Percentiles rank a stretch among this genome's conserved stretches.
phyloP scores from a whole-genome alignment of 169 alveolate genomes.

The Prorocentrum cordatum region DNA sequence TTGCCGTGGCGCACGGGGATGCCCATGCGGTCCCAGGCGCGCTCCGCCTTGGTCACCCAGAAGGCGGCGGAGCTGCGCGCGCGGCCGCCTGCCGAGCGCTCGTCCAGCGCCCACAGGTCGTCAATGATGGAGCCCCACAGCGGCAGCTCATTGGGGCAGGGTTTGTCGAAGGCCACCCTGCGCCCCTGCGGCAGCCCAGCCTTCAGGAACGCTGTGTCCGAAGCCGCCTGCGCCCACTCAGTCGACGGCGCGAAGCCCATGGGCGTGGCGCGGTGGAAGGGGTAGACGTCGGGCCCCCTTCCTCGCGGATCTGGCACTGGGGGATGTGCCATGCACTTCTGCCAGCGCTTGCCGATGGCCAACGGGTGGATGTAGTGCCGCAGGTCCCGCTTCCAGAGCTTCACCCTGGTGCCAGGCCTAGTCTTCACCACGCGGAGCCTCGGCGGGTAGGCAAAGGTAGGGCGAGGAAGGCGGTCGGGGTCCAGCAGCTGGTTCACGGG shows the following conservation, averaged over 20 bases:
- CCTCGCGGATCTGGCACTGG: no score
- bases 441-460: neutral
- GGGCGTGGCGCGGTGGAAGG: neutral
- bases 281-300: neutral
- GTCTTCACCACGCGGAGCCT: neutral
- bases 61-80: neutral
- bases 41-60: neutral
- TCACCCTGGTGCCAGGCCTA: neutral
- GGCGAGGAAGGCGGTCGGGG: slow-evolving; percentile 15
- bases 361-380: slow-evolving; percentile 2
- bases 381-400: neutral
- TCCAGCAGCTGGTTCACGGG: neutral
- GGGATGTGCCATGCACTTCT: neutral
- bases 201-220: neutral
- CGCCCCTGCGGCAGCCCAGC: neutral
- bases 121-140: slow-evolving; percentile 13
- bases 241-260: slow-evolving; percentile 41
- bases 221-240: slow-evolving; percentile 16
- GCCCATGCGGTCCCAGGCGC: neutral
- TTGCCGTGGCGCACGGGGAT: neutral
- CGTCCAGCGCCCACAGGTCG: slow-evolving; percentile 19
- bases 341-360: slow-evolving; percentile 10
- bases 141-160: neutral
- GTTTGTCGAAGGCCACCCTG: neutral
- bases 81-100: neutral